A percentile compares a stretch with the other conserved stretches of the same genome.
These are phyloP conservation scores for Rubia yunnanensis DNA, from an alignment of 257 asterid genomes.

Conservation along the genomic window DNA sequence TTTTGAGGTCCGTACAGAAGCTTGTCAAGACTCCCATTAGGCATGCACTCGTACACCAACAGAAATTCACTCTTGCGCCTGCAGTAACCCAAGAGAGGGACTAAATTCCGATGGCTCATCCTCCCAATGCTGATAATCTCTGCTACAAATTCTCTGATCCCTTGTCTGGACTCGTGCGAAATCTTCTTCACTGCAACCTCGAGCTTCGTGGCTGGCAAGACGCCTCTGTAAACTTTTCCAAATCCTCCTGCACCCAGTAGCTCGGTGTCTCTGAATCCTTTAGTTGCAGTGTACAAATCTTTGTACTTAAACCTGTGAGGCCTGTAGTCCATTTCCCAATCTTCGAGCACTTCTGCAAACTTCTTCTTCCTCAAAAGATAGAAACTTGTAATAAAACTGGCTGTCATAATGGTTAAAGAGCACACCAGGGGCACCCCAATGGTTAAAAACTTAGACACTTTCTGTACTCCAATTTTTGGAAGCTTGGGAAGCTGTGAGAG, in stretches of 20 bases:
- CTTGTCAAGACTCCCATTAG: background rate
- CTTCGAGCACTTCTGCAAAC: background rate
- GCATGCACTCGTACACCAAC: background rate
- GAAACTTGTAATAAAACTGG: background rate
- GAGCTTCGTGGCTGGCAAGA: background rate
- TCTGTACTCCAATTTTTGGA: background rate
- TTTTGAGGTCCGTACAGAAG: background rate
- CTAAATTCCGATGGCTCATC: slow-evolving; percentile 1
- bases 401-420: background rate
- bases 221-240: slow-evolving; percentile 1
- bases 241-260: background rate
- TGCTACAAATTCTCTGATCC: background rate
- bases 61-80: background rate
- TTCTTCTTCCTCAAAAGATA: background rate
- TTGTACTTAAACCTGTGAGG: slow-evolving; percentile 2
- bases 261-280: background rate
- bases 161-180: background rate
- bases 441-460: background rate
- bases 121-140: background rate
- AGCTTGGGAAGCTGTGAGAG: background rate
- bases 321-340: background rate
- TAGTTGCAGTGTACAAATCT: background rate
- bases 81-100: background rate
- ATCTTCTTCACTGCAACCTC: background rate
- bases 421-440: background rate